These are phyloP conservation scores for Ustilago loliicola DNA, from an alignment of 1,284 basidiomycete species.

Conservation along the genomic window DNA sequence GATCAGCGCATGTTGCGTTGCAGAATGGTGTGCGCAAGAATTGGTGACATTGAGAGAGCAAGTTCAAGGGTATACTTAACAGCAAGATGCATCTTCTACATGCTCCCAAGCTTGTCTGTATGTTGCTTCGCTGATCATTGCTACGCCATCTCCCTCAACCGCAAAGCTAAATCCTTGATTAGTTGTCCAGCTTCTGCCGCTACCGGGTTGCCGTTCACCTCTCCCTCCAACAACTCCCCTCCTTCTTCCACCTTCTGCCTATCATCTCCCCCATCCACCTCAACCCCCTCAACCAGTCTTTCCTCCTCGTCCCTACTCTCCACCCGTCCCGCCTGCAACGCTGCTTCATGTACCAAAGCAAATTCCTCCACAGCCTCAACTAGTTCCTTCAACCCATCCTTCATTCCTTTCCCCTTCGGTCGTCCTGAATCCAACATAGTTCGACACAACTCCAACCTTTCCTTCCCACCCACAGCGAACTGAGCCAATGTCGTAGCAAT, in stretches of 20 bases:
- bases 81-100: conserved; percentile 5
- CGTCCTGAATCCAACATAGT: conserved; percentile 8
- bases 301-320: conserved; percentile 79
- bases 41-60: no score
- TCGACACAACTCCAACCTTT: conserved; percentile 19
- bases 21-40: no score
- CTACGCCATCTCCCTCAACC: conserved; percentile 37
- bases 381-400: conserved; percentile 28
- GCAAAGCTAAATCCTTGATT: conserved; percentile 44
- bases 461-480: conserved; percentile 33
- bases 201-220: conserved; percentile 12
- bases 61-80: no score
- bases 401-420: not conserved
- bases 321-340: conserved; percentile 72
- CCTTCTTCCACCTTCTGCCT: not conserved
- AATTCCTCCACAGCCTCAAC: conserved; percentile 52
- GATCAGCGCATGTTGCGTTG: no score
- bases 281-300: conserved; percentile 71
- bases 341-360: conserved; percentile 41
- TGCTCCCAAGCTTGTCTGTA: not conserved
- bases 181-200: conserved; percentile 43
- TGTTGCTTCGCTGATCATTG: no score
- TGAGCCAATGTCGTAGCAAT: conserved; percentile 51
- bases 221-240: not conserved
- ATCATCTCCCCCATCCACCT: conserved; percentile 1